These are phyloP conservation scores for Hypoxylon sp. DNA, from an alignment of 2,329 filamentous ascomycete species.

Conservation along the genomic window DNA sequence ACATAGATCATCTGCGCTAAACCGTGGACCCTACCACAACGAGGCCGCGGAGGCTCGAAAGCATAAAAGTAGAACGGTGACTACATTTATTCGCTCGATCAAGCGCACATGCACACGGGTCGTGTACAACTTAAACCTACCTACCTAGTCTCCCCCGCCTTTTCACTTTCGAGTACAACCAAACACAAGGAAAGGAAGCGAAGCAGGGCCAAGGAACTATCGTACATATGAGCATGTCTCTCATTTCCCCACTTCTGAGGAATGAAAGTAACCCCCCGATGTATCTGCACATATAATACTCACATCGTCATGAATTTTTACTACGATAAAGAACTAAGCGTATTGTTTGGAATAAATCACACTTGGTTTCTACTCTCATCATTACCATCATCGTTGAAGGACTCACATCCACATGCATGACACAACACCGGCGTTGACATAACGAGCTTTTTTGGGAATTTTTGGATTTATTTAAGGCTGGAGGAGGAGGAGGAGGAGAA, in stretches of 20 bases:
- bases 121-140: slow-evolving; percentile 31
- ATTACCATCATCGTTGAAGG: neutral
- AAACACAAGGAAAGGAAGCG: slow-evolving; percentile 5
- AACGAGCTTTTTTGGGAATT: neutral
- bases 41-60: slow-evolving; percentile 58
- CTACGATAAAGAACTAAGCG: slow-evolving; percentile 10
- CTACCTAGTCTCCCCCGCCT: neutral
- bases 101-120: slow-evolving; percentile 24
- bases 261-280: slow-evolving; percentile 39
- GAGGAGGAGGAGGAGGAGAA: neutral
- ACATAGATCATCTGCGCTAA: slow-evolving; percentile 75
- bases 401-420: slow-evolving; percentile 11
- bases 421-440: slow-evolving; percentile 31
- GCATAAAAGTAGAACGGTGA: slow-evolving; percentile 55
- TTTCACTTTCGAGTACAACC: slow-evolving; percentile 2
- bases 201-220: neutral
- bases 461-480: neutral
- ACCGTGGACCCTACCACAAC: slow-evolving; percentile 78
- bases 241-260: slow-evolving; percentile 41
- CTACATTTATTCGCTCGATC: slow-evolving; percentile 46
- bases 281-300: slow-evolving; percentile 37
- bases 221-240: slow-evolving; percentile 30
- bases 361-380: slow-evolving; percentile 7
- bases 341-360: slow-evolving; percentile 3
- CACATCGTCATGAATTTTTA: slow-evolving; percentile 24